Conservation (phyloP, 208 protist species). For the Naegleria fowleri region DNA sequence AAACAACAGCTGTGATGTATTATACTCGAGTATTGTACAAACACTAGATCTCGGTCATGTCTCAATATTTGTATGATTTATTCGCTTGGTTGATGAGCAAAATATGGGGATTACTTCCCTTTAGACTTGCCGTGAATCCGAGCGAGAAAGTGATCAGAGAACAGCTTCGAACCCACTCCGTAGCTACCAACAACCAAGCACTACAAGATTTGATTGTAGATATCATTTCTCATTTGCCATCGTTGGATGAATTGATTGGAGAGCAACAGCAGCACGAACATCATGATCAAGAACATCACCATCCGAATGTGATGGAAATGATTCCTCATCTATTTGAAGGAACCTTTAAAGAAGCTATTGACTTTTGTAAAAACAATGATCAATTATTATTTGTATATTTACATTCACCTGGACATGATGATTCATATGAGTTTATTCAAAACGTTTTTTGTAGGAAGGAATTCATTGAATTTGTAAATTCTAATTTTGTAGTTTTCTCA, state of each 20-base stretch:
- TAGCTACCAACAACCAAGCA: not conserved
- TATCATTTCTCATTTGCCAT: not conserved
- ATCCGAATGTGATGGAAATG: not conserved
- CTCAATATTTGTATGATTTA: not conserved
- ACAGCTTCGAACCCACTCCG: not conserved
- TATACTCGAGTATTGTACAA: no score
- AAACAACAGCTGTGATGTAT: no score
- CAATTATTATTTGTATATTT: slow-evolving; percentile 21
- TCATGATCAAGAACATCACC: not conserved
- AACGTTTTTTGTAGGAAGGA: not conserved
- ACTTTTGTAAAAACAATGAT: not conserved
- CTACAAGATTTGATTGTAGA: not conserved
- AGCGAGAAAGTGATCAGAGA: not conserved
- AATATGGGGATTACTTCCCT: not conserved
- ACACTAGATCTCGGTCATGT: no score
- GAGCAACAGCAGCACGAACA: not conserved
- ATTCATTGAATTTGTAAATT: slow-evolving; percentile 5
- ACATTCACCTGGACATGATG: not conserved
- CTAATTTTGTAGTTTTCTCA: slow-evolving; percentile 1
- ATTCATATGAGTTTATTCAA: not conserved
- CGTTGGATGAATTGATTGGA: not conserved
- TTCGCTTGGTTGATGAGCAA: not conserved
- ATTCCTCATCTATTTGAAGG: not conserved
- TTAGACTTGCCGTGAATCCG: not conserved
- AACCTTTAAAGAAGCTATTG: not conserved